phyloP scores from a whole-genome alignment of 345 rosid genomes.

The Brassica napus region Da-Ae NC_063446.1:7456501-7457000 shows the following conservation, averaged over 20 bases:
- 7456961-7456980: slow-evolving; percentile 62
- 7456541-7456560: neutral
- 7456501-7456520: neutral
- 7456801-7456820: neutral
- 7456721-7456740: too few relatives aligned
- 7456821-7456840: slow-evolving; percentile 70
- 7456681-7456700: neutral
- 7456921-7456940: slow-evolving; percentile 63
- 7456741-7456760: too few relatives aligned
- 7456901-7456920: slow-evolving; percentile 51
- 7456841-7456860: slow-evolving; percentile 67
- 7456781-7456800: neutral
- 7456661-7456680: neutral
- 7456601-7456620: too few relatives aligned
- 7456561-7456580: neutral
- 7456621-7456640: neutral
- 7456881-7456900: slow-evolving; percentile 63
- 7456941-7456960: slow-evolving; percentile 42
- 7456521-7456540: neutral
- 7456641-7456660: neutral
- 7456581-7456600: neutral
- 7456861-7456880: slow-evolving; percentile 56
- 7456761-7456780: neutral
- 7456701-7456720: neutral
- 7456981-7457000: neutral